Evolutionary conservation across 768 basidiomycete genomes (phyloP).

Genomic region (Collybia sp.): DNA sequence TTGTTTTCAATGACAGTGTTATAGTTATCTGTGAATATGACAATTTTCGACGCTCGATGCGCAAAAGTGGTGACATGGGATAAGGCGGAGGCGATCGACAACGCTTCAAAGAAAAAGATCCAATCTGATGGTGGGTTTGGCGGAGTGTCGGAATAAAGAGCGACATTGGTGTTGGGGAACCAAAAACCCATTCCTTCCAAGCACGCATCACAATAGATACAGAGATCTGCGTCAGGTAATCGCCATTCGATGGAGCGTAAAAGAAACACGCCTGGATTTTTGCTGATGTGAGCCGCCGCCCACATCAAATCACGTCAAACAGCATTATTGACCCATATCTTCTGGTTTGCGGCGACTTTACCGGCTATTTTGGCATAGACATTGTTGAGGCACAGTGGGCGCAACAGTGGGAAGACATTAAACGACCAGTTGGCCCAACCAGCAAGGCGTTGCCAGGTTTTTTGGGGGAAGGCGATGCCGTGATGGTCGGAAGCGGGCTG

Average conservation of each 20-base stretch:
- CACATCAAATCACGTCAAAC: slow-evolving; percentile 25
- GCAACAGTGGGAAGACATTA: slow-evolving; percentile 32
- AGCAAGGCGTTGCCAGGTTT: slow-evolving; percentile 19
- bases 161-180: slow-evolving; percentile 12
- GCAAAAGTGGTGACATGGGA: too few species aligned
- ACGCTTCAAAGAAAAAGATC: slow-evolving; percentile 24
- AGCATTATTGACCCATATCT: slow-evolving; percentile 21
- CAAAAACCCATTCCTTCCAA: slow-evolving; percentile 21
- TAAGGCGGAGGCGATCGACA: slow-evolving; percentile 17
- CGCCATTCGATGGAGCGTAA: slow-evolving; percentile 13
- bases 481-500: not conserved
- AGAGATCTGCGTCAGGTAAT: not conserved
- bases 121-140: not conserved
- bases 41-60: too few species aligned
- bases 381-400: slow-evolving; percentile 21
- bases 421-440: slow-evolving; percentile 37
- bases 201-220: slow-evolving; percentile 22
- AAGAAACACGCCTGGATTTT: slow-evolving; percentile 16
- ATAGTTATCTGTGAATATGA: slow-evolving; percentile 22
- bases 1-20: slow-evolving; percentile 19
- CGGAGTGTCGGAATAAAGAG: slow-evolving; percentile 12
- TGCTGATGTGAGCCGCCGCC: slow-evolving; percentile 19
- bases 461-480: not conserved
- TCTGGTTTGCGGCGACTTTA: slow-evolving; percentile 4
- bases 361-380: slow-evolving; percentile 31